Conservation (phyloP, 208 protist species). For the Leptomonas seymouri region DNA sequence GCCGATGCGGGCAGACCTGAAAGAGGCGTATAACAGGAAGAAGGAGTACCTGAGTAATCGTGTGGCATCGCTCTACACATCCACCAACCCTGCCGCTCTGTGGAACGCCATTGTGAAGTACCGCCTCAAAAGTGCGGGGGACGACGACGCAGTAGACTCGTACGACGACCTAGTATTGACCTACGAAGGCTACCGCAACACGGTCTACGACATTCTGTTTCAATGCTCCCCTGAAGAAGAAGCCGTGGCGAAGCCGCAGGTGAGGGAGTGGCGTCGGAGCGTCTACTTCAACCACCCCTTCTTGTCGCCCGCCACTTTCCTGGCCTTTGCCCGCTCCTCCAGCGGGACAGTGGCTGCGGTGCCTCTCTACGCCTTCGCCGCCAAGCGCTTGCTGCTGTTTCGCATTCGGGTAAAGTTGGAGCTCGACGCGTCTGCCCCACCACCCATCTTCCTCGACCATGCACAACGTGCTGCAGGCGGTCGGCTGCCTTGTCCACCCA, state of each 20-base stretch:
- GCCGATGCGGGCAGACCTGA: slow-evolving; percentile 34
- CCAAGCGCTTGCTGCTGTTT: slow-evolving; percentile 84
- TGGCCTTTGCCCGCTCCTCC: slow-evolving; percentile 67
- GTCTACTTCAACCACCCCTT: slow-evolving; percentile 89
- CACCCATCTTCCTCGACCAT: slow-evolving; percentile 34
- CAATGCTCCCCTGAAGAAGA: slow-evolving; percentile 51
- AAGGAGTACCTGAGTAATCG: slow-evolving; percentile 51
- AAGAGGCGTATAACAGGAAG: slow-evolving; percentile 49
- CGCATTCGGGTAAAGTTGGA: slow-evolving; percentile 83
- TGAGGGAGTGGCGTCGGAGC: slow-evolving; percentile 42
- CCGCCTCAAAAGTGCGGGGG: slow-evolving; percentile 24
- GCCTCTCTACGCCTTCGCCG: slow-evolving; percentile 83
- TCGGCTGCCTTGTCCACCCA: slow-evolving; percentile 55
- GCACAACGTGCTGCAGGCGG: slow-evolving; percentile 13
- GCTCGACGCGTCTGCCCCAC: slow-evolving; percentile 54
- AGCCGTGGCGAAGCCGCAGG: slow-evolving; percentile 27
- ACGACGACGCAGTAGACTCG: slow-evolving; percentile 38
- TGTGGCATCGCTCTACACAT: slow-evolving; percentile 53
- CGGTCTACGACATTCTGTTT: slow-evolving; percentile 83
- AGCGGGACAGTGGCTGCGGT: slow-evolving; percentile 67
- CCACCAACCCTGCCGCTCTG: slow-evolving; percentile 72
- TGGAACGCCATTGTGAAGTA: slow-evolving; percentile 84
- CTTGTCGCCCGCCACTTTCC: slow-evolving; percentile 83
- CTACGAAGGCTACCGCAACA: slow-evolving; percentile 68
- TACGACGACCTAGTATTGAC: slow-evolving; percentile 73